A percentile compares a stretch with the other conserved stretches of the same genome.
Conservation (phyloP, 2,329 filamentous ascomycete genomes). For the Didymella arachidicola region DNA sequence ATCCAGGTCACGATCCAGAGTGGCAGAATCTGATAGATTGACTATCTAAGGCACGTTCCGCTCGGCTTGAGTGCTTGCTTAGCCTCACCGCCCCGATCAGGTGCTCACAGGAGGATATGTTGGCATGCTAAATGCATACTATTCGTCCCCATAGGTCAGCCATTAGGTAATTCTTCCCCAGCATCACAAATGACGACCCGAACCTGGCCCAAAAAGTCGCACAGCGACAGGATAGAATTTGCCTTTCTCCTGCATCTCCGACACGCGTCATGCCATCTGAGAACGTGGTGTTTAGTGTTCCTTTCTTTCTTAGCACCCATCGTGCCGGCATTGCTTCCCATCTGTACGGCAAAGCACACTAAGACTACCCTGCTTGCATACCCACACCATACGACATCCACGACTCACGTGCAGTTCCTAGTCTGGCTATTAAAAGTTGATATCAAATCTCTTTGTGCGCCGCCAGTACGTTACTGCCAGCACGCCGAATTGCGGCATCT, state of each 20-base stretch:
- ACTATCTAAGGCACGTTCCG: slow-evolving; percentile 33
- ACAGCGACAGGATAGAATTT: slow-evolving; percentile 33
- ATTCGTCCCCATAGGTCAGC: slow-evolving; percentile 41
- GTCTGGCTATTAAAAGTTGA: slow-evolving; percentile 28
- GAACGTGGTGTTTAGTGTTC: slow-evolving; percentile 23
- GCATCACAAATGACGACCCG: slow-evolving; percentile 36
- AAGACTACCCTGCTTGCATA: slow-evolving; percentile 32
- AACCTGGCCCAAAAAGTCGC: slow-evolving; percentile 36
- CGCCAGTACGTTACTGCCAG: slow-evolving; percentile 29
- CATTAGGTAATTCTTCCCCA: slow-evolving; percentile 50
- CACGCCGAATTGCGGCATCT: slow-evolving; percentile 38
- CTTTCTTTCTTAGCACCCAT: slow-evolving; percentile 14
- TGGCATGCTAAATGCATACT: slow-evolving; percentile 43
- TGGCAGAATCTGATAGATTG: slow-evolving; percentile 20
- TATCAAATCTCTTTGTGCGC: slow-evolving; percentile 34
- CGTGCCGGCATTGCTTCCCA: slow-evolving; percentile 9
- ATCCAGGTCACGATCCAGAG: slow-evolving; percentile 11
- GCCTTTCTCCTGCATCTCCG: slow-evolving; percentile 50
- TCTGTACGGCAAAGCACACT: slow-evolving; percentile 17
- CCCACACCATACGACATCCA: slow-evolving; percentile 14
- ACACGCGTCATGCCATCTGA: slow-evolving; percentile 20
- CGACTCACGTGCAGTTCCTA: slow-evolving; percentile 35
- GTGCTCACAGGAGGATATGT: slow-evolving; percentile 30
- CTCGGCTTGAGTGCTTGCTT: slow-evolving; percentile 27
- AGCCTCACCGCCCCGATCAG: slow-evolving; percentile 30